These are phyloP conservation scores for Gossypioides kirkii DNA, from an alignment of 345 rosid species.

Conservation along the genomic window DNA sequence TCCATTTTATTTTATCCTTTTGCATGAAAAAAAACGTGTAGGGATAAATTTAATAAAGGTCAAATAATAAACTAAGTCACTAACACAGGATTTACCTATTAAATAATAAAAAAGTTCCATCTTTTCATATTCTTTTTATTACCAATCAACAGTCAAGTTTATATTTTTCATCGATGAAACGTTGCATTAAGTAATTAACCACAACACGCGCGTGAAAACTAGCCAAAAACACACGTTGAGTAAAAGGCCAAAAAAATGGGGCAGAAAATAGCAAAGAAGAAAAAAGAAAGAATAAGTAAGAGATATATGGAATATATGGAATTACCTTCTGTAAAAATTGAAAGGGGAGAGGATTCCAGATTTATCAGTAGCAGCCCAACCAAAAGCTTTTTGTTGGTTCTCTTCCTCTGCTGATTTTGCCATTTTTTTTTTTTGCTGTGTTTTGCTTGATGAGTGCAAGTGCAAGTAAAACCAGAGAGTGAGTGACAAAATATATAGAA, in stretches of 20 bases:
- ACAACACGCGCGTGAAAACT: not conserved
- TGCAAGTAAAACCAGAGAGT: not conserved
- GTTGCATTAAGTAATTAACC: not conserved
- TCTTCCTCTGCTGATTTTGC: constrained; percentile 57
- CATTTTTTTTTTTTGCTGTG: constrained; percentile 22
- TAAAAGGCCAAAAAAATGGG: not conserved
- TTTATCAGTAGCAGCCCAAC: constrained; percentile 76
- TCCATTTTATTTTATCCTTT: not conserved
- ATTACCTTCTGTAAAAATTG: constrained; percentile 73
- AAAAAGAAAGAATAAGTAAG: not conserved
- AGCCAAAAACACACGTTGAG: not conserved
- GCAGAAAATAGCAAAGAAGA: not conserved
- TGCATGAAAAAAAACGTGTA: not conserved
- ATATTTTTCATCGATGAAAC: not conserved
- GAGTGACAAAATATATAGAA: not conserved
- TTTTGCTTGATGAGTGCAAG: not conserved
- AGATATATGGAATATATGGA: not conserved
- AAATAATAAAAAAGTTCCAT: not conserved
- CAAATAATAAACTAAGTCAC: not conserved
- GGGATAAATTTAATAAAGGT: not conserved
- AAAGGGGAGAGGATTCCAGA: constrained; percentile 77
- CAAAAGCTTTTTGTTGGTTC: constrained; percentile 62
- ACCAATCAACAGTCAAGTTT: not conserved
- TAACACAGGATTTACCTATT: not conserved
- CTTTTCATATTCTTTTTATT: not conserved